A percentile compares a stretch with the other conserved stretches of the same genome.
These are phyloP conservation scores for Tilletia walkeri DNA, from an alignment of 1,284 basidiomycete species.

Conservation along the genomic window DNA sequence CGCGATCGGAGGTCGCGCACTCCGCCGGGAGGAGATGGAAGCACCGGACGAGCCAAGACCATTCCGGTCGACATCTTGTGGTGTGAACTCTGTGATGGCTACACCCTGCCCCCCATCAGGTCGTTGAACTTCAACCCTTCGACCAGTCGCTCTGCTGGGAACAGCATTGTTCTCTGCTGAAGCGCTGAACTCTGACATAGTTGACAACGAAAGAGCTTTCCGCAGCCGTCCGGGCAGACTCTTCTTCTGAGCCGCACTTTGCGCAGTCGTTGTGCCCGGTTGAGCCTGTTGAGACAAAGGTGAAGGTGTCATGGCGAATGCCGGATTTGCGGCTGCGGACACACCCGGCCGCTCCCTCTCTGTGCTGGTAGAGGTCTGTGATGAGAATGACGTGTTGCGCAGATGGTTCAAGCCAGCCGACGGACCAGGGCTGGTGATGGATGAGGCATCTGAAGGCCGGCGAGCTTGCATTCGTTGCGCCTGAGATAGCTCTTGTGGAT, in stretches of 20 bases:
- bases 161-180: not conserved
- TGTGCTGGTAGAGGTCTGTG: conserved; percentile 15
- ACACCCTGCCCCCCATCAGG: conserved; percentile 46
- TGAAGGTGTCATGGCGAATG: conserved; percentile 37
- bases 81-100: conserved; percentile 44
- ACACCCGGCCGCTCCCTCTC: conserved; percentile 18
- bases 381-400: conserved; percentile 20
- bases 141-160: not conserved
- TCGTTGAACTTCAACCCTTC: conserved; percentile 24
- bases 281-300: conserved; percentile 39
- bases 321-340: conserved; percentile 11
- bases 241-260: conserved; percentile 34
- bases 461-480: not conserved
- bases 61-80: conserved; percentile 29
- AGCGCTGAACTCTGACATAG: conserved; percentile 34
- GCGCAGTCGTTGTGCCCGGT: conserved; percentile 4
- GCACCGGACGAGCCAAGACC: conserved; percentile 40
- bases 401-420: not conserved
- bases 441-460: conserved; percentile 7
- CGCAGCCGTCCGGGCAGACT: conserved; percentile 45
- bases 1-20: conserved; percentile 41
- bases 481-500: not conserved
- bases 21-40: conserved; percentile 45
- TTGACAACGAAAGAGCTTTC: conserved; percentile 47
- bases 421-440: not conserved